Base-by-base conservation (phyloP, 306 rosid species). In the Begonia peltatifolia region DNA sequence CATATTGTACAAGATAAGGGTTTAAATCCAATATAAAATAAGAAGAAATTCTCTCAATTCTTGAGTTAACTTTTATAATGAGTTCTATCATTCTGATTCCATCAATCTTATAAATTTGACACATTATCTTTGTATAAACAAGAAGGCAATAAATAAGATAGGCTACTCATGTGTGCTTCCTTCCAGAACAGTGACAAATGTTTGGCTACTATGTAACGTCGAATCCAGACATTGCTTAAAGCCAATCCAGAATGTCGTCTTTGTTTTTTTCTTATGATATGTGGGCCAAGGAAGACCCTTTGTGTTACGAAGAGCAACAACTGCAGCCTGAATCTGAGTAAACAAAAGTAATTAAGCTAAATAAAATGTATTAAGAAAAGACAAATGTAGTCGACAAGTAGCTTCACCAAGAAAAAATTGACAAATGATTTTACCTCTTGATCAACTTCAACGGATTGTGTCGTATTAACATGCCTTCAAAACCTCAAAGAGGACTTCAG, bases 401-500 rank as follows among this genome's bases (percentile, higher is more conserved):
- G 12, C 36, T 17, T 43, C 18, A 63, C 14, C 35, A 50, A 7
- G 52, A n/a, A n/a, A n/a, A 16, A 38, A 7, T 16, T 22, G 53
- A 67, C 52, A 41, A 46, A 54, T 49, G 36, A 41, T 60, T 54
- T 70, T 50, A 85, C 97, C 95, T 90, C 97, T 8, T 85, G 97
- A 64, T 83, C 95, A 65, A 90, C 87, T 85, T 90, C 97, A 65
- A 90, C 69, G 49, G 97, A 82, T 66, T 90, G 97, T 10, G 92
- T 90, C 95, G 71, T 78, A 68, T 85, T 90, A 64, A 90, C 97
- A n/a, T 58, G 97, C 97, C 78, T 85, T 90, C 62, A 90, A 69
- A 61, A 90, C 97, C 66, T 90, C 97, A 73, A 90, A 90, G 73
- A 90, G 92, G 68, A 90, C 97, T 69, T 90, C 85, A 25, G 97